phyloP scores from a whole-genome alignment of 2,329 filamentous ascomycete genomes.

The Peltaster fructicola region DNA sequence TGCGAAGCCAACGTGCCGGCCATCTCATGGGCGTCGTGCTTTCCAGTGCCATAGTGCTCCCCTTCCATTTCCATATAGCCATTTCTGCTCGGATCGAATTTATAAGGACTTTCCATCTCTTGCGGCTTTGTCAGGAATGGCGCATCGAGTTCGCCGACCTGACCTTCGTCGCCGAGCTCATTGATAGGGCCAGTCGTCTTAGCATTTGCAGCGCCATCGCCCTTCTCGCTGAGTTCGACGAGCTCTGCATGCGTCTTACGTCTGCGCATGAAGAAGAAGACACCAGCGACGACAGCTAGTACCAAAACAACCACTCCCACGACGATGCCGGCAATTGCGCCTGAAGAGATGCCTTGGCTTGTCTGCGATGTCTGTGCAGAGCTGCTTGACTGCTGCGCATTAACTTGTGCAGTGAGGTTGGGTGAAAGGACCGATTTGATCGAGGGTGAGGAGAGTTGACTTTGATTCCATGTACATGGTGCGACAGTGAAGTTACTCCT shows the following conservation, averaged over 20 bases:
- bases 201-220: constrained; percentile 5
- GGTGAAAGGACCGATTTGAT: constrained; percentile 16
- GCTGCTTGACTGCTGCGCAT: constrained; percentile 3
- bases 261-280: constrained; percentile 14
- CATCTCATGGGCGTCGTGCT: too few species aligned
- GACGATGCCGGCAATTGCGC: constrained; percentile 19
- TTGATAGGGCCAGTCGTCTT: constrained; percentile 5
- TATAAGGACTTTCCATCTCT: constrained; percentile 17
- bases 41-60: constrained; percentile 6
- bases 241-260: constrained; percentile 9
- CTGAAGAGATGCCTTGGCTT: constrained; percentile 10
- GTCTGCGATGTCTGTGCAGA: constrained; percentile 2
- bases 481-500: constrained; percentile 20
- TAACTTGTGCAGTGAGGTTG: constrained; percentile 5
- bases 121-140: constrained; percentile 11
- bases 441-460: constrained; percentile 8
- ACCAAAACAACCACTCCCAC: constrained; percentile 15
- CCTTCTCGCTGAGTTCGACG: too few species aligned
- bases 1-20: constrained; percentile 7
- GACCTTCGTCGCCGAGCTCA: constrained; percentile 15
- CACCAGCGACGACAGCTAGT: constrained; percentile 11
- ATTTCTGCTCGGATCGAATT: constrained; percentile 16
- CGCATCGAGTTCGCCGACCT: constrained; percentile 18
- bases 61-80: constrained; percentile 19
- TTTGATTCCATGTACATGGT: constrained; percentile 17